Evolutionary conservation across 139 green algal genomes (phyloP).

Genomic region (Chlamydomonas incerta): DNA sequence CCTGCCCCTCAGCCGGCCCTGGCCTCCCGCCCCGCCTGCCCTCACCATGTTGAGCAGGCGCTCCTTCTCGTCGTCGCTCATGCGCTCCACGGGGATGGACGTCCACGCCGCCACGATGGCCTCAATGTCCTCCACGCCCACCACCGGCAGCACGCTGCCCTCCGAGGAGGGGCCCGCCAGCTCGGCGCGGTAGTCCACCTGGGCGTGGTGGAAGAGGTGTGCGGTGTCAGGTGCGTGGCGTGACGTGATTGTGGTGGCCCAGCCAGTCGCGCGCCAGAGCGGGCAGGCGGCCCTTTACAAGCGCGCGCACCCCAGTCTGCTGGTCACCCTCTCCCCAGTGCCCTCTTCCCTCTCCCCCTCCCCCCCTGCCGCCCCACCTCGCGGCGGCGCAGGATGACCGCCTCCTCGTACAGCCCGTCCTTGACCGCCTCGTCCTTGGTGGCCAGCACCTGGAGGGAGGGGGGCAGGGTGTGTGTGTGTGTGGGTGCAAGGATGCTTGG

Average conservation of each 20-base stretch:
- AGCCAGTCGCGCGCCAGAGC: no score
- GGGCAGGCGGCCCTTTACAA: no score
- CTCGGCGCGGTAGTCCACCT: conserved; percentile 46
- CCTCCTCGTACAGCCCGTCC: conserved; percentile 90
- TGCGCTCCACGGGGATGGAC: conserved; percentile 89
- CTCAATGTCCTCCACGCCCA: conserved; percentile 88
- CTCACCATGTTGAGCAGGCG: conserved; percentile 89
- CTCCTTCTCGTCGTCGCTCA: conserved; percentile 85
- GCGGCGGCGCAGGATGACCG: conserved; percentile 72
- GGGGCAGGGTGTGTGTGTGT: no score
- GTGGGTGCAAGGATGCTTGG: no score
- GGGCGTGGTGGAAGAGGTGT: no score
- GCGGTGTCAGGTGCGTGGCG: no score
- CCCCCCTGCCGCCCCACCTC: conserved; percentile 23
- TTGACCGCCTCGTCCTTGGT: conserved; percentile 82
- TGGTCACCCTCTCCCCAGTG: not conserved
- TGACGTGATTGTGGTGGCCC: no score
- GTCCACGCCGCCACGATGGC: conserved; percentile 91
- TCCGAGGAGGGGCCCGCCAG: conserved; percentile 48
- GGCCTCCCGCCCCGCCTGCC: no score
- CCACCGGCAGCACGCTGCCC: conserved; percentile 72
- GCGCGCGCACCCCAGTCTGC: no score
- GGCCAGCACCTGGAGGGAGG: conserved; percentile 72
- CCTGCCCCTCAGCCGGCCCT: no score
- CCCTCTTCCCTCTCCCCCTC: not conserved